A percentile compares a stretch with the other conserved stretches of the same genome.
phyloP scores from a whole-genome alignment of 2,329 filamentous ascomycete species.

The Pyricularia pennisetigena region DNA sequence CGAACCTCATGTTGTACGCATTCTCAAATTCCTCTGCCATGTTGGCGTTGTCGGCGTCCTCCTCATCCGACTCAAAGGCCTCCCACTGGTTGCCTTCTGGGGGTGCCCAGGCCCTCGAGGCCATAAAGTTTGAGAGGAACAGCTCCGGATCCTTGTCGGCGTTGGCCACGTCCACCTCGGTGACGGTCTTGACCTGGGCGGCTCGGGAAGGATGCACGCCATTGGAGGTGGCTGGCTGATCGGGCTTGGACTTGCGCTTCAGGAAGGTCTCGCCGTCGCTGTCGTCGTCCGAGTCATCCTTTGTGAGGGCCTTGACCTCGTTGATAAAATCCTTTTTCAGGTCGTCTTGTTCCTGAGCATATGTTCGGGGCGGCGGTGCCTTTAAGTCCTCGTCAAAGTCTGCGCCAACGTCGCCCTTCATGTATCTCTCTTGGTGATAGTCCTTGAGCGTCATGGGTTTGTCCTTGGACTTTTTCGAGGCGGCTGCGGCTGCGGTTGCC shows the following conservation, averaged over 20 bases:
- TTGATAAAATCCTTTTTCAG: conserved; percentile 69
- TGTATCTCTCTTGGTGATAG: conserved; percentile 85
- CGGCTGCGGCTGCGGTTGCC: conserved; percentile 13
- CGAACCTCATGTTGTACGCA: conserved; percentile 93
- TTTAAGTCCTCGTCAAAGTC: conserved; percentile 48
- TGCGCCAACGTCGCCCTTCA: conserved; percentile 57
- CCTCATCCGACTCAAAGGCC: conserved; percentile 88
- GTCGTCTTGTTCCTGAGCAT: conserved; percentile 79
- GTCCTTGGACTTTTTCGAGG: conserved; percentile 49
- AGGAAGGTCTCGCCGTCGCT: conserved; percentile 66
- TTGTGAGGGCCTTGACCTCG: conserved; percentile 62
- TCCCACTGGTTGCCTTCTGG: conserved; percentile 50
- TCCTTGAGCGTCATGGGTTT: conserved; percentile 81
- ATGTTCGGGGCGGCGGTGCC: conserved; percentile 42
- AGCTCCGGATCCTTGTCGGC: conserved; percentile 82
- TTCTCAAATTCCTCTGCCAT: conserved; percentile 81
- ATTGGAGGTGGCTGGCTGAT: conserved; percentile 24
- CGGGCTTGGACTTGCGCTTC: conserved; percentile 52
- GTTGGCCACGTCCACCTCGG: conserved; percentile 55
- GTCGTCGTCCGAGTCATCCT: conserved; percentile 48
- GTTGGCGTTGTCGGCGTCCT: conserved; percentile 63
- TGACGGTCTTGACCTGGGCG: conserved; percentile 31
- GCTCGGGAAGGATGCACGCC: conserved; percentile 49
- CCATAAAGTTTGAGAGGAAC: conserved; percentile 92
- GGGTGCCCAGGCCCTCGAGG: conserved; percentile 85